Evolutionary conservation across 2,329 filamentous ascomycete species (phyloP), one percentile per base, ranked within the genome.

Genomic region (Geosmithia putterillii): DNA sequence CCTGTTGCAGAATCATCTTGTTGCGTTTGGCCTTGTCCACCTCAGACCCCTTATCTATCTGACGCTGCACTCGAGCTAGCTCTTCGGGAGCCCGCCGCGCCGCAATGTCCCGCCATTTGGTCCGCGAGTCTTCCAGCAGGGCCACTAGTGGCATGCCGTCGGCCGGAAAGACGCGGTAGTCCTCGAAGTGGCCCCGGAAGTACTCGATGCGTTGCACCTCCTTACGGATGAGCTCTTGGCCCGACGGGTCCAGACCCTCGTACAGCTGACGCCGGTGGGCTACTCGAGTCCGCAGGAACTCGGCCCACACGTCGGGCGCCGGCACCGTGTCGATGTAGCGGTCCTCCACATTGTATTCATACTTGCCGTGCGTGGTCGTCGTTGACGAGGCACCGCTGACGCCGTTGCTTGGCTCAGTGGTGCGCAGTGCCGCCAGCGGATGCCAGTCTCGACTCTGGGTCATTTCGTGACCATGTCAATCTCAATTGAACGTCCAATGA

Each of bases 181-280:
- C 46, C 42, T 48, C 48, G 48, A 50, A 50, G 39, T 50, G 46
- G n/a, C 44, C 42, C 4, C 48, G 41, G 36, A 50, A 50, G 36
- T 44, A 50, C 9, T 42, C 36, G 38, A 50, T 48, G 32, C 48
- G 42, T n/a, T 45, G 42, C 9, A 50, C 23, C 42, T 50, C 48
- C 39, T 50, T 50, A 22, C 48, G 48, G 12, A 50, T 43, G 12
- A 45, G 45, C 32, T 50, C 46, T 28, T 46, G 43, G 14, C 42
- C 46, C 8, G 46, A 43, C 15, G 40, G 34, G 18, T 45, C 44
- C 21, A 47, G 43, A 21, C 37, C 22, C 21, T 45, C 38, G 38
- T 45, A 50, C n/a, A 48, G 40, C 6, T 23, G 39, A 10, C 44
- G 28, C 15, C 48, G 44, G 12, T 43, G 44, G 15, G 34, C 20